phyloP scores from a whole-genome alignment of 202 grass and related monocot species.

The Miscanthus sacchariflorus region DNA sequence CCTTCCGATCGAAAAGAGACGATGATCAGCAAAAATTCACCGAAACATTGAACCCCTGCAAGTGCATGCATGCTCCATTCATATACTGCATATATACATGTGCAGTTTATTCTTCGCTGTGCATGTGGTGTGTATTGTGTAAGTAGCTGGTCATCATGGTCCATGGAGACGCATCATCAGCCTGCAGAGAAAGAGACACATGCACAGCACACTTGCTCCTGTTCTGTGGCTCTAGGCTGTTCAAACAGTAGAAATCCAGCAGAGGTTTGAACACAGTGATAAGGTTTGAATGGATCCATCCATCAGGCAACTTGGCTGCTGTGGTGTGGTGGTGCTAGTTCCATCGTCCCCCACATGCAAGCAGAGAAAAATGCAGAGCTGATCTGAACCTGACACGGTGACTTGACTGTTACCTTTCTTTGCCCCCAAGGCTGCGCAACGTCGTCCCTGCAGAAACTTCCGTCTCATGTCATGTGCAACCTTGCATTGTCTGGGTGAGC shows the following conservation, averaged over 20 bases:
- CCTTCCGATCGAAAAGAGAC: not conserved
- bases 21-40: no score
- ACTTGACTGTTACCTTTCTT: constrained; percentile 51
- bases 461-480: not conserved
- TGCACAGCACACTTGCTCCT: not conserved
- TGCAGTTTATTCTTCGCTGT: not conserved
- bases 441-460: not conserved
- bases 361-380: constrained; percentile 30
- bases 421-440: constrained; percentile 2
- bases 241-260: constrained; percentile 6
- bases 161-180: not conserved
- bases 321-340: not conserved
- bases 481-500: not conserved
- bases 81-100: not conserved
- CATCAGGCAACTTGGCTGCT: not conserved
- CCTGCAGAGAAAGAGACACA: not conserved
- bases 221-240: not conserved
- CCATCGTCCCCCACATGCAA: constrained; percentile 19
- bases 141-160: not conserved
- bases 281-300: not conserved
- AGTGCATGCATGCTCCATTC: no score
- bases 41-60: not conserved
- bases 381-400: constrained; percentile 19
- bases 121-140: not conserved
- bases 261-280: constrained; percentile 19